A percentile compares a stretch with the other conserved stretches of the same genome.
phyloP scores from a whole-genome alignment of 768 basidiomycete genomes.

The Russula griseocarnosa region DNA sequence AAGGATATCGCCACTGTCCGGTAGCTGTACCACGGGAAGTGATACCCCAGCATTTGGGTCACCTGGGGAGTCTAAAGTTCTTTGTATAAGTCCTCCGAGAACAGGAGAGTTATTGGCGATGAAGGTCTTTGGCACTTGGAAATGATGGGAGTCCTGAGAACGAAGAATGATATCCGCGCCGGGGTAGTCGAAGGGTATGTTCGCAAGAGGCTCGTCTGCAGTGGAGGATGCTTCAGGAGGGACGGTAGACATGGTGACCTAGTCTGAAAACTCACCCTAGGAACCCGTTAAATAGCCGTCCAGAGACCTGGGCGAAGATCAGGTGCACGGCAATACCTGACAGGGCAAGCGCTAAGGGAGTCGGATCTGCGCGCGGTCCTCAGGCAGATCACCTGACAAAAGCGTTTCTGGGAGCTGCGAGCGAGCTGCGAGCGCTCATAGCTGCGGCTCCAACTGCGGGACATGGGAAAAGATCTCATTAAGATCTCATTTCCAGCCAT shows the following conservation, averaged over 20 bases:
- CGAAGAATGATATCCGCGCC: not conserved
- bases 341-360: too few species aligned
- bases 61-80: not conserved
- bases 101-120: slow-evolving; percentile 36
- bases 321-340: too few species aligned
- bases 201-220: not conserved
- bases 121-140: slow-evolving; percentile 43
- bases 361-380: too few species aligned
- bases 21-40: not conserved
- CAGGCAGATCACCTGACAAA: too few species aligned
- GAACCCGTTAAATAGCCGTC: too few species aligned
- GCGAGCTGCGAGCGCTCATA: too few species aligned
- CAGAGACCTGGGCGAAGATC: too few species aligned
- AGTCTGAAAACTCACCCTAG: too few species aligned
- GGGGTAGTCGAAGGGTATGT: not conserved
- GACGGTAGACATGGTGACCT: not conserved
- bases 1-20: not conserved
- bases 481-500: too few species aligned
- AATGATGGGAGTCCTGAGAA: slow-evolving; percentile 41
- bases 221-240: not conserved
- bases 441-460: too few species aligned
- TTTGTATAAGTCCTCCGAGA: slow-evolving; percentile 27
- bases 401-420: too few species aligned
- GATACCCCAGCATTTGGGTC: not conserved
- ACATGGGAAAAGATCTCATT: too few species aligned